These are phyloP conservation scores for Pseudogymnoascus sp. DNA, from an alignment of 2,329 filamentous ascomycete species.

Conservation along the genomic window DNA sequence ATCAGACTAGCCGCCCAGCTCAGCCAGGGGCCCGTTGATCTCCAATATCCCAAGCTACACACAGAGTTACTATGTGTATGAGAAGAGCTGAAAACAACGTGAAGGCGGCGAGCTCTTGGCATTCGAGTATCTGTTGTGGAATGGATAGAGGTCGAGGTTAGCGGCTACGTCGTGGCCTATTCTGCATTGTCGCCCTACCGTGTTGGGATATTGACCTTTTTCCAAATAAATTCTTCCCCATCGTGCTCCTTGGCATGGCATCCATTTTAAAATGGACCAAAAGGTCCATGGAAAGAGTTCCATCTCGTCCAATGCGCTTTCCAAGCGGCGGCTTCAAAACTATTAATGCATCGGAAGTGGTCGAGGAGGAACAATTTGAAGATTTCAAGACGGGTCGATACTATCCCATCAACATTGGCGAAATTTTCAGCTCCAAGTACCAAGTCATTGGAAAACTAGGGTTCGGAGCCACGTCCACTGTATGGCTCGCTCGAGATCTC, in stretches of 20 bases:
- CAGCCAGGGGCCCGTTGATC: background rate
- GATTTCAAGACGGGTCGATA: constrained; percentile 11
- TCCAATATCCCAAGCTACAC: background rate
- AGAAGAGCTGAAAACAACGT: background rate
- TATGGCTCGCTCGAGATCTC: constrained; percentile 16
- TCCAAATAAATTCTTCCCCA: background rate
- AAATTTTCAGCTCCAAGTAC: constrained; percentile 16
- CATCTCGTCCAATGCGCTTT: background rate
- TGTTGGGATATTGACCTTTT: background rate
- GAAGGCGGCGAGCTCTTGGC: background rate
- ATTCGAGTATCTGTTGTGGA: background rate
- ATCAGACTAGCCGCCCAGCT: background rate
- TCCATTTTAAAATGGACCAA: background rate
- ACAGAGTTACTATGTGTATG: background rate
- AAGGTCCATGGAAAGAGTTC: background rate
- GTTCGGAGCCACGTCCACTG: constrained; percentile 15
- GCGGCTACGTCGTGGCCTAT: background rate
- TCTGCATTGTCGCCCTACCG: background rate
- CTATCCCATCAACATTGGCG: constrained; percentile 17
- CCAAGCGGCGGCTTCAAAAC: constrained; percentile 7
- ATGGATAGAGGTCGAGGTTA: background rate
- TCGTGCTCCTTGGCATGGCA: background rate
- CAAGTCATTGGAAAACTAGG: constrained; percentile 19
- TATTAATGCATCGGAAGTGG: background rate
- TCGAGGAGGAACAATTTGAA: constrained; percentile 15